Percentiles rank a stretch among this genome's conserved stretches.
Conservation (phyloP, 257 asterid genomes). For the Prunella vulgaris region DNA sequence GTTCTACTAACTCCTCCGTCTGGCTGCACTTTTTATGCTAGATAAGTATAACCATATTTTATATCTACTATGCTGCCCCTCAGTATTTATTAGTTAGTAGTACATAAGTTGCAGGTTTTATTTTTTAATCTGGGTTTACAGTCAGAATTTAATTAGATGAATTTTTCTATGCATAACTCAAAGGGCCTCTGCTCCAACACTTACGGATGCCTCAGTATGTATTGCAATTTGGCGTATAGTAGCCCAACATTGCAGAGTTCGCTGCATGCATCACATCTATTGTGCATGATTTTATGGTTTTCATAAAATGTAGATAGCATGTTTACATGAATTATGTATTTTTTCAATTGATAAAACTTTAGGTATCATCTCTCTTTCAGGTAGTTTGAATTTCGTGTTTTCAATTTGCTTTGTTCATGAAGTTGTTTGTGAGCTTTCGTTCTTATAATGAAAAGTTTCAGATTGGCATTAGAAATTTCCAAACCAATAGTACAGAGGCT, state of each 20-base stretch:
- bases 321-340: not conserved
- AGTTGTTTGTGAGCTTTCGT: slow-evolving; percentile 8
- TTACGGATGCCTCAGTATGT: not conserved
- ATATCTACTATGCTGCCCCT: slow-evolving; percentile 1
- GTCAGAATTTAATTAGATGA: not conserved
- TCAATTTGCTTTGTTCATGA: not conserved
- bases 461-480: not conserved
- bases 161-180: not conserved
- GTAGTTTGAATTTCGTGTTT: not conserved
- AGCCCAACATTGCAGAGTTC: not conserved
- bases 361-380: not conserved
- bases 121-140: not conserved
- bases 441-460: not conserved
- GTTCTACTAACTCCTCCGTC: not conserved
- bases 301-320: not conserved
- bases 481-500: slow-evolving; percentile 5
- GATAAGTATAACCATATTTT: not conserved
- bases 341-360: not conserved
- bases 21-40: not conserved
- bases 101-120: not conserved
- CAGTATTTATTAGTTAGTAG: not conserved
- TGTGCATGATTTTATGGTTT: not conserved
- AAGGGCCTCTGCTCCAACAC: not conserved
- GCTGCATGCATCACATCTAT: not conserved
- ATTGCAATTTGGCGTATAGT: not conserved